phyloP scores from a whole-genome alignment of 129 eudicot genomes.

The Helianthus tuberosus region DNA sequence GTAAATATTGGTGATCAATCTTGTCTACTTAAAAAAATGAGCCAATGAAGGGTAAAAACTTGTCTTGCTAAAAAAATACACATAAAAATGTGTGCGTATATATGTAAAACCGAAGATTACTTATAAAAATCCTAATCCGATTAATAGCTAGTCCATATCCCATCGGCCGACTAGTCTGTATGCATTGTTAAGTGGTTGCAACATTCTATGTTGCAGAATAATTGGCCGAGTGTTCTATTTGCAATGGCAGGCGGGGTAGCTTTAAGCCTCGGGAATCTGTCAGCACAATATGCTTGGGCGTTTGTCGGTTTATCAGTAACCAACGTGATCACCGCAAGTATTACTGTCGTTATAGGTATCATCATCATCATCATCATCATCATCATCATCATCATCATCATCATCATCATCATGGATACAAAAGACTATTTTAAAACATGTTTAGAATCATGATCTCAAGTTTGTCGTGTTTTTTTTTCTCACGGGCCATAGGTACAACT shows the following conservation, averaged over 20 bases:
- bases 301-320: slow-evolving; percentile 82
- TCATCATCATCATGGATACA: not conserved
- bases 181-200: not conserved
- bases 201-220: slow-evolving; percentile 46
- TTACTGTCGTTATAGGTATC: slow-evolving; percentile 73
- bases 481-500: slow-evolving; percentile 56
- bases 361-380: not conserved
- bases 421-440: not conserved
- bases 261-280: slow-evolving; percentile 65
- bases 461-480: not conserved
- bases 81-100: no score
- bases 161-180: not conserved
- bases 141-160: no score
- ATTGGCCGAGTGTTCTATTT: slow-evolving; percentile 77
- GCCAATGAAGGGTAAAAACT: no score
- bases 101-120: no score
- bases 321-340: slow-evolving; percentile 62
- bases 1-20: no score
- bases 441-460: not conserved
- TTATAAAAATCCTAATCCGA: no score
- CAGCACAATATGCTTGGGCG: slow-evolving; percentile 88
- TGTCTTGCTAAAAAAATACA: no score
- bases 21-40: no score
- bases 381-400: not conserved
- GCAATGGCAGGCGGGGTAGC: slow-evolving; percentile 86